A percentile compares a stretch with the other conserved stretches of the same genome.
Evolutionary conservation across 1,139 yeast species (phyloP).

Genomic region (Saccharomyces hybrid): DNA sequence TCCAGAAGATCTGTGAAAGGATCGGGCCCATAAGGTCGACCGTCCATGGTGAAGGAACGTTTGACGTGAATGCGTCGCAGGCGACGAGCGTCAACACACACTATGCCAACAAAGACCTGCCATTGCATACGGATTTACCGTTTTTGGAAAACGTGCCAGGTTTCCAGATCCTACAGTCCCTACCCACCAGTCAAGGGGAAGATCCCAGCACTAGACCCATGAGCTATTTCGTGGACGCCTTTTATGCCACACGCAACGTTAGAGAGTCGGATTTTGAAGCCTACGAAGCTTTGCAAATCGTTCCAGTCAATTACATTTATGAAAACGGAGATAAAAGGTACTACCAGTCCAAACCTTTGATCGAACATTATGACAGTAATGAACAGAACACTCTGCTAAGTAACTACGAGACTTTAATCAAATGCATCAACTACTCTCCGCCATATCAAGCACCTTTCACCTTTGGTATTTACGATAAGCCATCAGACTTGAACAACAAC

Average conservation of each 20-base stretch:
- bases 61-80: constrained; percentile 58
- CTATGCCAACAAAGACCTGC: constrained; percentile 57
- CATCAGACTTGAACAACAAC: constrained; percentile 15
- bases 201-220: constrained; percentile 33
- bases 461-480: constrained; percentile 38
- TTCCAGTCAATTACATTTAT: constrained; percentile 69
- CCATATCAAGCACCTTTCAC: constrained; percentile 83
- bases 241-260: constrained; percentile 55
- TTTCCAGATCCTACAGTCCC: constrained; percentile 60
- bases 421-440: constrained; percentile 68
- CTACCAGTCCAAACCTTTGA: constrained; percentile 56
- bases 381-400: constrained; percentile 26
- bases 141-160: constrained; percentile 86
- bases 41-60: constrained; percentile 58
- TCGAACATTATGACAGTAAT: constrained; percentile 48
- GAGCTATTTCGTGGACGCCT: constrained; percentile 67
- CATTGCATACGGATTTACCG: constrained; percentile 73
- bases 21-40: constrained; percentile 70
- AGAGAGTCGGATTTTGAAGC: constrained; percentile 53
- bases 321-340: constrained; percentile 58
- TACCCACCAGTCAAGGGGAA: constrained; percentile 62
- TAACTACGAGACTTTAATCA: constrained; percentile 38
- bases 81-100: constrained; percentile 50
- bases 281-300: constrained; percentile 51
- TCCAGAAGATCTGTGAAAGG: constrained; percentile 45